Base-by-base conservation (phyloP, 2,329 filamentous ascomycete species). In the Coccinonectria pachysandricola region DNA sequence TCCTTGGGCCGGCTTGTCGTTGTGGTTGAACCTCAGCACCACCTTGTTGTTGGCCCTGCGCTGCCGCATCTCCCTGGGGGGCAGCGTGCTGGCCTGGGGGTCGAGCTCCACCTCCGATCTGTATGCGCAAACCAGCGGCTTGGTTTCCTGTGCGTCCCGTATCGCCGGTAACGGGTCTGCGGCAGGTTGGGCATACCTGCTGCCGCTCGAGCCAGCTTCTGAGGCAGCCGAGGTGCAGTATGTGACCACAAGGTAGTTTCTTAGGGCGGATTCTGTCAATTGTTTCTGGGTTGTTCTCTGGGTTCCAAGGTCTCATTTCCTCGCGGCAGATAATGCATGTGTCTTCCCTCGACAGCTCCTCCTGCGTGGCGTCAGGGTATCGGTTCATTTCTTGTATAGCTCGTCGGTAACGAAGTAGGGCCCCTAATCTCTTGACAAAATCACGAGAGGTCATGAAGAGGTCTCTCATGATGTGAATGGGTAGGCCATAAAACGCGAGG, bases 301-400 rank as follows among this genome's bases (percentile, higher is more conserved):
- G 59, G 31, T 71, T 57, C 82, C 85, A 94, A 2, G 79, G 75
- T 17, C 74, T 73, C 91, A 98, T 98, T 39, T 92, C 84, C 52
- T 98, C 91, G 34, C 91, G 76, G 54, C 91, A 98, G 29, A 98
- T 94, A 43, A 98, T 98, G 54, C 91, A 98, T 3, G 91, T 92
- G 46, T 92, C 85, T 50, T 95, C 88, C 24, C 82, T 70, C 15
- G 67, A 64, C 13, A 98, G 72, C 39, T 98, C 88, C 40, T 92
- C 84, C 2, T 72, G 68, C 1, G 83, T 94, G 2, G 91, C 91
- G 51, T 98, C 91, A 4, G 83, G 81, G 50, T 95, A 96, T 34
- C 74, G 73, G 48, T 93, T 91, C 86, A 98, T 96, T 50, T 96
- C 85, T 40, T 80, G 72, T 3, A 93, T 86, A 3, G 91, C 91